A percentile compares a stretch with the other conserved stretches of the same genome.
Evolutionary conservation across 108 stramenopile species (phyloP).

Genomic region (Ochromonas danica): DNA sequence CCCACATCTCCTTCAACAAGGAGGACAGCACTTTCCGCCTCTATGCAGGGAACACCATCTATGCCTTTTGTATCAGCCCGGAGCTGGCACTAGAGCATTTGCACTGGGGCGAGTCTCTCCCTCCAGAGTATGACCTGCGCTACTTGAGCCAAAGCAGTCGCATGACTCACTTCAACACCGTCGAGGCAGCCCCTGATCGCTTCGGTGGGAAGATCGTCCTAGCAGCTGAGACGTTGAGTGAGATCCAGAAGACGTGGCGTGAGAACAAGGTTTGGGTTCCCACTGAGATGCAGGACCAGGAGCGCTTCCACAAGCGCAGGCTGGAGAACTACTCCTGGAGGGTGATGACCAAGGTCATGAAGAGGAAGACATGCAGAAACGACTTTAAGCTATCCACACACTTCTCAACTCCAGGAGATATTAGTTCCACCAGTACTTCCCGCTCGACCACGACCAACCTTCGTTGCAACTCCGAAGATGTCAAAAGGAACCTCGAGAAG

Average conservation of each 20-base stretch:
- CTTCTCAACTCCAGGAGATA: not conserved
- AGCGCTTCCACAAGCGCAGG: not conserved
- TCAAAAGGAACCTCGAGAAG: not conserved
- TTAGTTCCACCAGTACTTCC: not conserved
- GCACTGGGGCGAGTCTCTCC: conserved; percentile 18
- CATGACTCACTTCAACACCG: not conserved
- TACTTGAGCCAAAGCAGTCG: conserved; percentile 27
- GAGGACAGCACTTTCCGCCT: conserved; percentile 1
- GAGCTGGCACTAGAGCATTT: conserved; percentile 36
- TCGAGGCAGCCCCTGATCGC: not conserved
- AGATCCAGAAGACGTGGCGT: not conserved
- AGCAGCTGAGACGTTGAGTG: not conserved
- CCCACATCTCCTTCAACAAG: not conserved
- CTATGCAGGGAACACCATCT: not conserved
- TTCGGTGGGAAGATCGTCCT: not conserved
- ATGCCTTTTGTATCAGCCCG: conserved; percentile 35
- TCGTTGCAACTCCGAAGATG: no score
- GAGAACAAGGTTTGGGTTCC: not conserved
- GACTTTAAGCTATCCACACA: not conserved
- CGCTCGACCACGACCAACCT: not conserved
- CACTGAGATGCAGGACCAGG: not conserved
- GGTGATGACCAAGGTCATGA: not conserved
- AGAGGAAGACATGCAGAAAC: no score
- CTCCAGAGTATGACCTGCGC: conserved; percentile 16
- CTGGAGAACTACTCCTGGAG: conserved; percentile 10